Percentiles rank a stretch among this genome's conserved stretches.
These are phyloP conservation scores for Melaleuca alternifolia DNA, from an alignment of 345 rosid species.

Conservation along the genomic window DNA sequence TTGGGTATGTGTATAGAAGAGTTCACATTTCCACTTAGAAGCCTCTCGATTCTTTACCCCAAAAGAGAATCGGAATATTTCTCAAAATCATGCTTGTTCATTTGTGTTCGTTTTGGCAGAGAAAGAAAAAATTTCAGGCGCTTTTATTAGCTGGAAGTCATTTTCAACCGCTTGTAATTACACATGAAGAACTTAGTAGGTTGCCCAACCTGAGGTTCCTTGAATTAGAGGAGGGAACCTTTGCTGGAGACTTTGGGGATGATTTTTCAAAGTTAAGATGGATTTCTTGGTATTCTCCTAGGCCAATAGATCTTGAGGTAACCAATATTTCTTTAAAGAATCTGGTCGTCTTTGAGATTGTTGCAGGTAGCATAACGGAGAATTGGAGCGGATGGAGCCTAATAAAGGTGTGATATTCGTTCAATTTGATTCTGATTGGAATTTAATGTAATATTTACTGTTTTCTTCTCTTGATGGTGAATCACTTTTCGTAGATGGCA, in stretches of 20 bases:
- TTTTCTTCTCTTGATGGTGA: not conserved
- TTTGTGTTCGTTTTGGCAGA: not conserved
- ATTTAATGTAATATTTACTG: not conserved
- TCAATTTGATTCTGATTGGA: not conserved
- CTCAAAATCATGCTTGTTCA: not conserved
- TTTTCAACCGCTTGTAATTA: not conserved
- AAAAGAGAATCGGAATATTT: not conserved
- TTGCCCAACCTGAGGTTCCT: not conserved
- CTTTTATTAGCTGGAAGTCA: not conserved
- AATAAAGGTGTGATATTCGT: not conserved
- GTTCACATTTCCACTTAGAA: not conserved
- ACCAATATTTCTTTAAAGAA: slow-evolving; percentile 1
- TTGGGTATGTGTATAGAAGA: not conserved
- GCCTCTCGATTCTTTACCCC: not conserved
- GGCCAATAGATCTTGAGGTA: not conserved
- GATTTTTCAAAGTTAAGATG: not conserved
- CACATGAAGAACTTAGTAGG: not conserved
- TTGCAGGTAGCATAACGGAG: not conserved
- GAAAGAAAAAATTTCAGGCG: not conserved
- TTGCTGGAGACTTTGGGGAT: not conserved
- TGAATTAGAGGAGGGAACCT: not conserved
- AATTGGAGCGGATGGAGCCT: not conserved
- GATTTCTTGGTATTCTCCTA: not conserved
- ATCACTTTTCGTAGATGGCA: not conserved
- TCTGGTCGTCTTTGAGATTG: not conserved